Evolutionary conservation across 2,329 filamentous ascomycete species (phyloP), one percentile per base, ranked within the genome.

Genomic region (Graphiopsis chlorocephala): DNA sequence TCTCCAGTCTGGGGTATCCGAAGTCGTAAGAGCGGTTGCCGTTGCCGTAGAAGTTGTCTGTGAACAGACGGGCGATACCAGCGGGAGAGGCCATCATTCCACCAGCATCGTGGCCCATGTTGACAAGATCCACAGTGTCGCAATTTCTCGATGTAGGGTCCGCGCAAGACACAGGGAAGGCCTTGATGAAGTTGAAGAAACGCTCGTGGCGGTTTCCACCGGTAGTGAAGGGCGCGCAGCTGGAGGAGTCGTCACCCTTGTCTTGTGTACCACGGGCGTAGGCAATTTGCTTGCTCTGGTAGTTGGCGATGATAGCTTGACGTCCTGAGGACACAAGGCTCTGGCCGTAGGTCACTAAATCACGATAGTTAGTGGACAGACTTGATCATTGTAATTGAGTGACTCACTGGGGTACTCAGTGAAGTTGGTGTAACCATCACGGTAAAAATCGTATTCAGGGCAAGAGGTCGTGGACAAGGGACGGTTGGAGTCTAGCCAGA

Each of bases 121-220:
- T 66, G 26, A 77, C 69, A 52, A 76, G 73, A 61, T 78, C 76
- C 14, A 78, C 70, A 1, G 76, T 78, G 57, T 75, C 71, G 58
- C 74, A 76, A 48, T 73, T 71, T n/a, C 66, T 66, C 12, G 65
- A 67, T 0, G 59, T 33, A 3, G 45, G 45, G 68, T 45, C 69
- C 67, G 3, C 66, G n/a, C 63, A 75, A 76, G n/a, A 67, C 68
- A 3, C 70, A 63, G 17, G 74, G 73, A 64, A 78, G 77, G 10
- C 69, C 70, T 52, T 74, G 76, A 52, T 53, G 67, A 76, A 77
- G 69, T 78, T 74, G 72, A 77, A 77, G 69, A 78, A 78, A 7
- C 76, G 74, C 68, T 78, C 76, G 58, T 78, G 74, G 7, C 76
- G 72, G 38, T 78, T 74, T 12, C 62, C 61, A 14, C 76, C 76